A percentile compares a stretch with the other conserved stretches of the same genome.
Evolutionary conservation across 2,329 filamentous ascomycete genomes (phyloP).

Genomic region (Cladosporium halotolerans): DNA sequence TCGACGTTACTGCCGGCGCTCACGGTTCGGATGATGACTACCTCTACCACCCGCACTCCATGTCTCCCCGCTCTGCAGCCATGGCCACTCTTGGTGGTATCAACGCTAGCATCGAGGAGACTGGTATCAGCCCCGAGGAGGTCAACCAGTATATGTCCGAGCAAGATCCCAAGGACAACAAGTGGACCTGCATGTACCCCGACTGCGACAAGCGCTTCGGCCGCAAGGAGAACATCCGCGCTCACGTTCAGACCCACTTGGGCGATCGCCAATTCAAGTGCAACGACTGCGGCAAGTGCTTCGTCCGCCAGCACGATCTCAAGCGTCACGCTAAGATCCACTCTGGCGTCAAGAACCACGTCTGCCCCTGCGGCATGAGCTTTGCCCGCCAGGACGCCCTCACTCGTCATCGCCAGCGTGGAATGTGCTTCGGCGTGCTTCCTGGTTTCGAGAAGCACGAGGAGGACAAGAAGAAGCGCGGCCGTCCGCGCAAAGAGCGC

Average conservation of each 20-base stretch:
- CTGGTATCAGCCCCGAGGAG: slow-evolving; percentile 81
- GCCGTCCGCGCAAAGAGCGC: slow-evolving; percentile 56
- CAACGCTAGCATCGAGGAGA: slow-evolving; percentile 62
- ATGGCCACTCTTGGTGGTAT: slow-evolving; percentile 46
- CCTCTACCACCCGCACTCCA: slow-evolving; percentile 13
- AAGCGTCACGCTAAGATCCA: slow-evolving; percentile 98
- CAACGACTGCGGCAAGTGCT: slow-evolving; percentile 88
- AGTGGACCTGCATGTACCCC: slow-evolving; percentile 49
- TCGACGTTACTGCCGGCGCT: slow-evolving; percentile 18
- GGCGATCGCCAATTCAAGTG: slow-evolving; percentile 94
- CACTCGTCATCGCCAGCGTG: slow-evolving; percentile 86
- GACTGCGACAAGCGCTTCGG: slow-evolving; percentile 86
- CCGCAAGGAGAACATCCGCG: slow-evolving; percentile 98
- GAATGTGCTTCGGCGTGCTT: slow-evolving; percentile 94
- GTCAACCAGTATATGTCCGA: slow-evolving; percentile 45
- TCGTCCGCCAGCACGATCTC: slow-evolving; percentile 92
- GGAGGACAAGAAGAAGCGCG: slow-evolving; percentile 62
- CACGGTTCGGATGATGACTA: slow-evolving; percentile 8
- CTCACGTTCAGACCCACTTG: slow-evolving; percentile 94
- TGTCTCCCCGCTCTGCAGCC: slow-evolving; percentile 35
- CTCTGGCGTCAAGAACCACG: slow-evolving; percentile 90
- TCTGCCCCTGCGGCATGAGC: slow-evolving; percentile 87
- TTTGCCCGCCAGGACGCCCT: slow-evolving; percentile 94
- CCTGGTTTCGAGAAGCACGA: slow-evolving; percentile 56
- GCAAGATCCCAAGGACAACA: slow-evolving; percentile 37